A percentile compares a stretch with the other conserved stretches of the same genome.
These are phyloP conservation scores for Fusarium sulawesiense DNA, from an alignment of 2,329 filamentous ascomycete genomes.

Conservation along the genomic window DNA sequence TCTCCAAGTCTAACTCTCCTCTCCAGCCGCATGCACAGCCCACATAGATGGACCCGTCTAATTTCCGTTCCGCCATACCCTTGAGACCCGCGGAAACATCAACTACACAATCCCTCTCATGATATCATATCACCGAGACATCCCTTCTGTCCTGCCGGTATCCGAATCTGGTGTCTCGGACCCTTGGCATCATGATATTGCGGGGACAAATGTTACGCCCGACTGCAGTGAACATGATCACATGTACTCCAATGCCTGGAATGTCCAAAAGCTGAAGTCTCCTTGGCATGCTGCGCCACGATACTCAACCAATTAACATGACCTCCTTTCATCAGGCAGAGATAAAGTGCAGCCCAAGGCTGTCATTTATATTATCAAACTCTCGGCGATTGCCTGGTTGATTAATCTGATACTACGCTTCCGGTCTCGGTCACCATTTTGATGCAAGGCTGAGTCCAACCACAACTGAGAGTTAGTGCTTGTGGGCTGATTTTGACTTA, in stretches of 20 bases:
- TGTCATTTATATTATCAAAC: background rate
- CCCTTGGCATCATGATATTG: slow-evolving; percentile 5
- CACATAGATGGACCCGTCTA: background rate
- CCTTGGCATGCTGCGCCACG: slow-evolving; percentile 34
- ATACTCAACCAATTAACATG: slow-evolving; percentile 1
- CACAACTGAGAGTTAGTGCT: background rate
- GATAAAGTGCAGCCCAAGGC: slow-evolving; percentile 26
- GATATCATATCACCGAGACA: slow-evolving; percentile 8
- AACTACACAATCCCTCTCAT: background rate
- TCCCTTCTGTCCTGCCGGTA: slow-evolving; percentile 17
- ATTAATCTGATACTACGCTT: background rate
- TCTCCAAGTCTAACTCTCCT: background rate
- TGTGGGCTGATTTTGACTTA: slow-evolving; percentile 21
- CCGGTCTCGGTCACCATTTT: background rate
- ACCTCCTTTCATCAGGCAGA: background rate
- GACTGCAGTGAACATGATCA: slow-evolving; percentile 4
- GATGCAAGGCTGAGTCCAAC: slow-evolving; percentile 34
- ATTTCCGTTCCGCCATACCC: slow-evolving; percentile 11
- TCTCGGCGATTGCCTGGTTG: slow-evolving; percentile 17
- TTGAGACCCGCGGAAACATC: slow-evolving; percentile 6
- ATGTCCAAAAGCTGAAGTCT: background rate
- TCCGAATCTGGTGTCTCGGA: slow-evolving; percentile 25
- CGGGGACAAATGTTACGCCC: slow-evolving; percentile 23
- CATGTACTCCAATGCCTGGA: slow-evolving; percentile 8
- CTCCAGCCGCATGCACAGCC: slow-evolving; percentile 22